Base-by-base conservation (phyloP, 306 rosid species). In the Medicago truncatula region DNA sequence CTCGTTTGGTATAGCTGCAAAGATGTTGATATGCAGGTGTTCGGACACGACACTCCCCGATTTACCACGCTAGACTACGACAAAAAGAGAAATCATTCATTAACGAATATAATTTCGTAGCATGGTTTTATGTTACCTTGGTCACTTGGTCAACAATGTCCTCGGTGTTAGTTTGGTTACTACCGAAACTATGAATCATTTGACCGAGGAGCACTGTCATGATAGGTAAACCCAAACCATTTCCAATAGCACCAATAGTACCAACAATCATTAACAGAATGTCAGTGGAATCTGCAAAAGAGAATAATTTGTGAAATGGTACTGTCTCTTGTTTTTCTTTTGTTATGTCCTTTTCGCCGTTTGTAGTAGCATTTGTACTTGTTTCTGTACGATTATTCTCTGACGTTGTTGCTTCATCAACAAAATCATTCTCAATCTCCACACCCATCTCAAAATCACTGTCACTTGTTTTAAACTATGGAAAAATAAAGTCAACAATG, bases 271-370 rank as follows among this genome's bases (percentile, higher is more conserved):
- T 93, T 80, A 93, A 59, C 7, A 85, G 15, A 43, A 77, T 40
- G 77, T 93, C 98, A 67, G 85, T 70, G 28, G 85, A 81, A 82
- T 93, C 97, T 20, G 98, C 93, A 75, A 91, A 93, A 14, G 90
- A 15, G 87, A 93, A 93, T 47, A 93, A 84, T 80, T 70, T 93
- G 50, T 67, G 69, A 85, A 89, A 91, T 4, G 97, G 84, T 75
- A 93, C 82, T 31, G 90, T 81, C 31, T 89, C 86, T 0, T 21
- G 11, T 69, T 83, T 83, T 63, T 83, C 92, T 2, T 82, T 78
- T 44, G 43, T 71, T 23, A 76, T 83, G 21, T 49, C 76, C 81
- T 83, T 75, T 64, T 78, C 72, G 3, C 39, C 84, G 1, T 41
- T 83, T 25, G 31, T 28, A 28, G 31, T 28, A 28, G 31, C 31